Evolutionary conservation across 2,329 filamentous ascomycete genomes (phyloP), one percentile per base, ranked within the genome.

Genomic region (Talaromyces amestolkiae): DNA sequence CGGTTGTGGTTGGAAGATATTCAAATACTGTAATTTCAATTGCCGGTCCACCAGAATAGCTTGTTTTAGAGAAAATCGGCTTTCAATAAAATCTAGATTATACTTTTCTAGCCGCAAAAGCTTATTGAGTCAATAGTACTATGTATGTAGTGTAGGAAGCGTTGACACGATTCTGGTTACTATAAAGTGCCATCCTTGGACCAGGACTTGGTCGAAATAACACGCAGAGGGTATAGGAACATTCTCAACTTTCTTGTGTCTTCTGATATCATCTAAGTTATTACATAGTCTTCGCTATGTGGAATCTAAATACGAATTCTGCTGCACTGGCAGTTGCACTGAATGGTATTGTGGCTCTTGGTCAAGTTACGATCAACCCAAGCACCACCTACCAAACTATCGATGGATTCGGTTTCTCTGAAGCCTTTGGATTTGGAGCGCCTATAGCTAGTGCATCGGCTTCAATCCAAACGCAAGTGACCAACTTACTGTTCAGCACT

Each of bases 401-500:
- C 39, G 62, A 64, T 43, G 62, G 62, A 11, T 64, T 64, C 15
- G 62, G 62, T 31, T 59, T 64, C 17, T 64, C 62, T 0, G 37
- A 64, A 31, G 62, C 62, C 22, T 64, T 64, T 22, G 53, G 53
- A 31, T 47, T 43, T 19, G 62, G 37, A 19, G n/a, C n/a, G 2
- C 4, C 19, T n/a, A 35, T 64, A 11, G 24, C 27, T 37, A 59
- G 43, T 43, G 53, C 54, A 17, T 31, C 51, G 19, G 5, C 22
- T 10, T 19, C 39, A 35, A 24, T 49, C 4, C 62, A 64, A 19
- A 59, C 27, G 19, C 53, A 64, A 22, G 53, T 31, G 31, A 22
- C 58, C 8, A 47, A 59, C 43, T 64, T 51, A 43, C 24, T 64
- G 19, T 64, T 64, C n/a, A 64, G 54, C 45, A 64, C 62, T 47